Evolutionary conservation across 805 yeast species (phyloP).

Genomic region (Yamadazyma tumulicola): DNA sequence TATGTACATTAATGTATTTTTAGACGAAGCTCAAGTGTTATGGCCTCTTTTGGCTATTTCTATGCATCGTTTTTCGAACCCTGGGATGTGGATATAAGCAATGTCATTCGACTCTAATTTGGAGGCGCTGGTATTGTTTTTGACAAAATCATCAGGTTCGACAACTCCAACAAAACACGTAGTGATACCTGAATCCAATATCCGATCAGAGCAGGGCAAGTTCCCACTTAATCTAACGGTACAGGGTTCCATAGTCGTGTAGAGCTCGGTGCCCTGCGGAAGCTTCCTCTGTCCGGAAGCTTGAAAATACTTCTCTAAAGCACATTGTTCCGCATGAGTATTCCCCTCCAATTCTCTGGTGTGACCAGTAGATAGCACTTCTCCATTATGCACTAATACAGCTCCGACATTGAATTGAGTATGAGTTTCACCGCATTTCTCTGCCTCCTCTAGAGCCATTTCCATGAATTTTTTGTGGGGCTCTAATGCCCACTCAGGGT

Average conservation of each 20-base stretch:
- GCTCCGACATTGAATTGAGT: conserved; percentile 97
- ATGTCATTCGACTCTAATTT: conserved; percentile 56
- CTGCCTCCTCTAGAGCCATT: conserved; percentile 72
- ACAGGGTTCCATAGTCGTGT: conserved; percentile 98
- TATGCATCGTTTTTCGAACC: conserved; percentile 69
- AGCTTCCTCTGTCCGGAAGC: conserved; percentile 36
- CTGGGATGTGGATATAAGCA: conserved; percentile 77
- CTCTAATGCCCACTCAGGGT: conserved; percentile 80
- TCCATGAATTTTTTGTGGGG: conserved; percentile 63
- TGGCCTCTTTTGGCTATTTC: conserved; percentile 75
- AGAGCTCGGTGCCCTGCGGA: conserved; percentile 76
- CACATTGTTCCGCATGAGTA: conserved; percentile 97
- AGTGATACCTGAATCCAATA: conserved; percentile 53
- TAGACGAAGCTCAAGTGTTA: conserved; percentile 23
- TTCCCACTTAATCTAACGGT: conserved; percentile 86
- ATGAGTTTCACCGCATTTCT: conserved; percentile 72
- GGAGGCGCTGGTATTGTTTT: conserved; percentile 60
- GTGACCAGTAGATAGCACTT: conserved; percentile 74
- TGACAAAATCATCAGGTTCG: conserved; percentile 89
- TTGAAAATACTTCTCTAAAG: conserved; percentile 66
- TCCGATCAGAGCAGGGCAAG: conserved; percentile 79
- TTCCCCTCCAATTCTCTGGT: conserved; percentile 91
- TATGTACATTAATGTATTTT: conserved; percentile 1
- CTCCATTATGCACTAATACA: conserved; percentile 58
- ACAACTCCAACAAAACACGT: conserved; percentile 88